Base-by-base conservation (phyloP, 2,329 filamentous ascomycete genomes). In the Cladosporium sp. region DNA sequence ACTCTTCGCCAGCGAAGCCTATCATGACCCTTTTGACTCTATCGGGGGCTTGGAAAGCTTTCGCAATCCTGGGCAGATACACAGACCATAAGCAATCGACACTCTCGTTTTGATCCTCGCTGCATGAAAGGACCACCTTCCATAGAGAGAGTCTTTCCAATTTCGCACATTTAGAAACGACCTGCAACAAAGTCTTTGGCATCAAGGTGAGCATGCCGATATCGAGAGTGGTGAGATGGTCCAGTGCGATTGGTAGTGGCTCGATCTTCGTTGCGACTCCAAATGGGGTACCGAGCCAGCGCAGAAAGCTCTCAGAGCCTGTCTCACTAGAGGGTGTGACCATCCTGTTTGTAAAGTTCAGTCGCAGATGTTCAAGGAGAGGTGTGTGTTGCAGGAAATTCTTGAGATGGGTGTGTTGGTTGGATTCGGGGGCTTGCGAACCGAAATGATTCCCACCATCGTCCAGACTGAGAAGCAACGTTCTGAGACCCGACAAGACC, bases 261-360 rank as follows among this genome's bases (percentile, higher is more conserved):
- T 12, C 46, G 12, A 11, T 23, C 18, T 52, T 56, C 5, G 16
- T 3, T 23, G 16, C 23, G 10, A 35, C 14, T 26, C 28, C 60
- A n/a, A 11, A 11, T 26, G 50, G 35, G 5, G 33, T 33, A 0
- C 44, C 31, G 21, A 52, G 28, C 44, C 29, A 62, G 26, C 18
- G 26, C 18, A 59, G 35, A 23, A 63, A 29, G 33, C 61, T 8
- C 12, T 31, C n/a, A n/a, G 35, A 5, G 44, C 35, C n/a, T 14
- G 11, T 14, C 1, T 52, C 31, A 16, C 40, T 10, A 16, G 28
- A 29, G n/a, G 5, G 6, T 10, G n/a, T 21, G 50, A 10, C 50
- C 26, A 4, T 0, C n/a, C 11, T 6, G 26, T 29, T 8, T 1
- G 11, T 49, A 56, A 75, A 75, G 55, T 75, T 75, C 23, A 75